Conservation (phyloP, 768 basidiomycete species). For the Cubamyces sp. region DNA sequence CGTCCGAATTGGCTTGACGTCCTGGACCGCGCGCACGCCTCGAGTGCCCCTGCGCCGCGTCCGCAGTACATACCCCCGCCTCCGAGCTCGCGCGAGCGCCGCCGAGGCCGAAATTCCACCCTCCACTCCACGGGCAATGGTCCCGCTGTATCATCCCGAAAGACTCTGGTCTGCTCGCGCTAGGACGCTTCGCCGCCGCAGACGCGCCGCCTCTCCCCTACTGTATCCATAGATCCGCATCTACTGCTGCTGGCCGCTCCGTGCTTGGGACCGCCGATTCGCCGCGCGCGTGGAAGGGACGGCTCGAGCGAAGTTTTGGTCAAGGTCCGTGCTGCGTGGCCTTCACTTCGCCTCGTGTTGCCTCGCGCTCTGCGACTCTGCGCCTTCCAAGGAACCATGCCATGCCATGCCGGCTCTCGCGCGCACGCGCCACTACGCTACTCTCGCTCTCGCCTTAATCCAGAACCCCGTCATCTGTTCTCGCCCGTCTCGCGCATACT, state of each 20-base stretch:
- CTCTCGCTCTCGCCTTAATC: conserved; percentile 9
- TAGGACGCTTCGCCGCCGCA: conserved; percentile 3
- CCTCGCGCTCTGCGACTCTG: neutral
- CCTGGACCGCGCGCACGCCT: neutral
- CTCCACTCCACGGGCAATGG: conserved; percentile 5
- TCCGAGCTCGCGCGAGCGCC: neutral
- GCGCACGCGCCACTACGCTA: conserved; percentile 4
- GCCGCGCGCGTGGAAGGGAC: neutral
- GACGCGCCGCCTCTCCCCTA: neutral
- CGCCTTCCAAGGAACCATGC: neutral
- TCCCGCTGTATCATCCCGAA: conserved; percentile 10
- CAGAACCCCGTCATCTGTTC: neutral
- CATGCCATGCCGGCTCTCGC: too few species aligned
- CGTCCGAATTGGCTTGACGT: neutral
- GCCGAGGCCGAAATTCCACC: neutral
- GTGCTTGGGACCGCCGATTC: neutral
- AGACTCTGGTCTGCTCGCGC: neutral
- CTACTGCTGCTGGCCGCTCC: neutral
- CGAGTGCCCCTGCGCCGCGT: neutral
- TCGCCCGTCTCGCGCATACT: conserved; percentile 6
- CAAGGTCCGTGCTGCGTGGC: too few species aligned
- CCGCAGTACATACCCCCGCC: neutral
- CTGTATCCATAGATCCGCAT: conserved; percentile 16
- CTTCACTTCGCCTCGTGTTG: neutral
- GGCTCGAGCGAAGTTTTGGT: too few species aligned